phyloP scores from a whole-genome alignment of 768 basidiomycete genomes.

The Tylopilus rubrobrunneus region DNA sequence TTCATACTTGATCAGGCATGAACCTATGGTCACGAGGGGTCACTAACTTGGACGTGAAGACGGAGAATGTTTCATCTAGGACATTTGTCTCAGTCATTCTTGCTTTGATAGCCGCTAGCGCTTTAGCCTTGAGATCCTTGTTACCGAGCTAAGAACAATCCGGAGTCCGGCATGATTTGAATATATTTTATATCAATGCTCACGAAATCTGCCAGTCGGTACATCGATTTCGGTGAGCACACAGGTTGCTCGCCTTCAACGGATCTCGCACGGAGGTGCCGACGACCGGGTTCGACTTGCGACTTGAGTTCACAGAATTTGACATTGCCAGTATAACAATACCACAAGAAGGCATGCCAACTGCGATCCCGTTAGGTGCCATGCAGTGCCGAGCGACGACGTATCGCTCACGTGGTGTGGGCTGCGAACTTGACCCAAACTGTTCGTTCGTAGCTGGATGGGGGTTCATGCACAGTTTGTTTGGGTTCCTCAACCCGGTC shows the following conservation, averaged over 20 bases:
- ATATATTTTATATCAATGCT: not conserved
- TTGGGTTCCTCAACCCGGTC: slow-evolving; percentile 5
- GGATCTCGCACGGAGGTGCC: not conserved
- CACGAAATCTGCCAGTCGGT: slow-evolving; percentile 32
- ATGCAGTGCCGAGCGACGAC: not conserved
- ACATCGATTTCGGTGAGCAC: slow-evolving; percentile 38
- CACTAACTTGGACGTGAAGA: slow-evolving; percentile 25
- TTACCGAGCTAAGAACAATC: slow-evolving; percentile 11
- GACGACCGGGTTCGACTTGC: slow-evolving; percentile 3
- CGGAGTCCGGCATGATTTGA: not conserved
- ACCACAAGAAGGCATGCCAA: slow-evolving; percentile 25
- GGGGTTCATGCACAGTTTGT: not conserved
- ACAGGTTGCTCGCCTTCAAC: slow-evolving; percentile 2
- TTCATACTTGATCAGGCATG: not conserved
- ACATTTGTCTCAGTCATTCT: slow-evolving; percentile 18
- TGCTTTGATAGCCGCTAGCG: slow-evolving; percentile 19
- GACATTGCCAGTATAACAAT: slow-evolving; percentile 23
- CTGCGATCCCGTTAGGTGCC: slow-evolving; percentile 2
- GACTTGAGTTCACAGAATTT: slow-evolving; percentile 17
- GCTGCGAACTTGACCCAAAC: slow-evolving; percentile 14
- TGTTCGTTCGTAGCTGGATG: not conserved
- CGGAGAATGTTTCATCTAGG: slow-evolving; percentile 25
- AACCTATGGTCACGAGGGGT: not conserved
- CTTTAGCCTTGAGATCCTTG: slow-evolving; percentile 11
- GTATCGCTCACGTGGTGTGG: slow-evolving; percentile 14